These are phyloP conservation scores for Phaeodactylum tricornutum DNA, from an alignment of 108 stramenopile genomes.

Conservation along the genomic window DNA sequence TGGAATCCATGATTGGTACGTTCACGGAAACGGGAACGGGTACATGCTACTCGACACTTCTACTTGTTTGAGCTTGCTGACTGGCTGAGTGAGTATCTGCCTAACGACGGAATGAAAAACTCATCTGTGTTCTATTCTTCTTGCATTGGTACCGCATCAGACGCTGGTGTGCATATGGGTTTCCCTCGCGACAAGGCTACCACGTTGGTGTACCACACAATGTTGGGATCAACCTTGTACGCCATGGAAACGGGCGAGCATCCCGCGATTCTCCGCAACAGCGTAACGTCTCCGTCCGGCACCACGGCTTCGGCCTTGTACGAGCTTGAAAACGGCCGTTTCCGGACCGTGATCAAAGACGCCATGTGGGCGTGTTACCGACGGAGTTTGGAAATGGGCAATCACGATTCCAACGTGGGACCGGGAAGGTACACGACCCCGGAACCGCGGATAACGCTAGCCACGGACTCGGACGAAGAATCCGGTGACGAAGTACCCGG, in stretches of 20 bases:
- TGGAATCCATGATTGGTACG: conserved; percentile 77
- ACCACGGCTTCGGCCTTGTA: conserved; percentile 91
- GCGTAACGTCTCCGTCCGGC: conserved; percentile 88
- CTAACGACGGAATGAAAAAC: too few relatives aligned
- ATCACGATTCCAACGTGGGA: conserved; percentile 48
- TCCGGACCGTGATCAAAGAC: conserved; percentile 80
- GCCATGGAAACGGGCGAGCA: conserved; percentile 81
- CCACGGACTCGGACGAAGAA: too few relatives aligned
- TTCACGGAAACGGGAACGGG: too few relatives aligned
- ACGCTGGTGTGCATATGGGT: conserved; percentile 93
- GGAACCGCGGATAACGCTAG: too few relatives aligned
- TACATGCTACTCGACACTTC: too few relatives aligned
- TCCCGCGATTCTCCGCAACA: conserved; percentile 76
- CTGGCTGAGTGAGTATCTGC: too few relatives aligned
- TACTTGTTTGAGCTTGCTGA: too few relatives aligned
- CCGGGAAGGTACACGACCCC: conserved; percentile 45
- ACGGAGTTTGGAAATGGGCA: conserved; percentile 75
- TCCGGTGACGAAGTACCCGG: too few relatives aligned
- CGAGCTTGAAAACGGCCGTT: conserved; percentile 85
- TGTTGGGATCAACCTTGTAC: conserved; percentile 73
- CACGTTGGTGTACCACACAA: conserved; percentile 63
- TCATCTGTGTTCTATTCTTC: conserved; percentile 1
- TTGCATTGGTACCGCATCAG: conserved; percentile 45
- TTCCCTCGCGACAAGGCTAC: conserved; percentile 71
- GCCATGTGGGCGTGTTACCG: conserved; percentile 88